Evolutionary conservation across 805 yeast genomes (phyloP), one percentile per base, ranked within the genome.

Genomic region (Candida broadrunensis): DNA sequence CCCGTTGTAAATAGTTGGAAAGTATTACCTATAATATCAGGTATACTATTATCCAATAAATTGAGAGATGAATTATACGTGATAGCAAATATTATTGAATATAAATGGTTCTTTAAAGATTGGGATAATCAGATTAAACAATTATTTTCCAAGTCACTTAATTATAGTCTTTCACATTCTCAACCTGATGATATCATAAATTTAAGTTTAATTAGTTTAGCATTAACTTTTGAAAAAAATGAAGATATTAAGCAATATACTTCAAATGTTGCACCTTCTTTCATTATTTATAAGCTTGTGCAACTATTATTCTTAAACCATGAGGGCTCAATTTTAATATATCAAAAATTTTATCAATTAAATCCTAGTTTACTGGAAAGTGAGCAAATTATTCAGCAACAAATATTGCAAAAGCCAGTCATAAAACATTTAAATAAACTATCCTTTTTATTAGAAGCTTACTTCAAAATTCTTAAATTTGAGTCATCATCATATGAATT

Each of bases 361-460:
- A 42, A 39, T 23, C 45, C 53, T 1, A 25, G 34, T 1, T 49
- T 47, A 11, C 35, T 43, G 4, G 41, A 47, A 9, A 17, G 42
- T n/a, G 55, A 50, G 13, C 41, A 43, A 13, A 20, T 27, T 14
- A 18, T 52, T 4, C 39, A 39, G 9, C 37, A 38, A 16, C 41
- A 45, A 12, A 46, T 60, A 2, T 35, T 50, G 13, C 61, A 51
- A 41, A 52, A 52, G 23, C 83, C 84, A 0, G 70, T 70, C 1
- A 44, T 74, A 21, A 74, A 70, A 41, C 78, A 78, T 46, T 49
- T 80, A 33, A 78, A 70, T 51, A 62, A 72, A 35, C 45, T 81
- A 16, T 70, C 84, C 0, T 65, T 69, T 35, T 48, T 81, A 2
- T 48, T 74, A 29, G 76, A 73, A 41, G 58, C 57, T 11, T 63